phyloP scores from a whole-genome alignment of 176 grass and related monocot species.

The Areca catechu region DNA sequence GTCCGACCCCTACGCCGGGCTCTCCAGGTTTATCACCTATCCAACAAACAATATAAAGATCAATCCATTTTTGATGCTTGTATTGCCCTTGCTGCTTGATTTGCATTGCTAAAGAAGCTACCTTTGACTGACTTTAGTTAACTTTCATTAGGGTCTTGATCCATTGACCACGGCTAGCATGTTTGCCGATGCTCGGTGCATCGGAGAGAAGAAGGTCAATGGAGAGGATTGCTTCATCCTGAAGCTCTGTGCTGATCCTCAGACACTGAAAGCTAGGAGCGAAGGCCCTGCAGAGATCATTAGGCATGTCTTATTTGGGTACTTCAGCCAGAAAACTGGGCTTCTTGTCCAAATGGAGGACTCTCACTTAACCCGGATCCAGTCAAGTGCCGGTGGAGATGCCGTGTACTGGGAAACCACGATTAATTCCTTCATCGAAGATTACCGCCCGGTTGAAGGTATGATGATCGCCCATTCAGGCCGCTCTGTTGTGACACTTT shows the following conservation, averaged over 20 bases:
- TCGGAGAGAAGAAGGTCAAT: slow-evolving; percentile 9
- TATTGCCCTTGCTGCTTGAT: neutral
- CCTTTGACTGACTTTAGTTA: neutral
- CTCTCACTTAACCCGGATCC: slow-evolving; percentile 14
- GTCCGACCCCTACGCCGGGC: slow-evolving; percentile 14
- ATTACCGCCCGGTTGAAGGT: slow-evolving; percentile 10
- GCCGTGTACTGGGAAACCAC: slow-evolving; percentile 18
- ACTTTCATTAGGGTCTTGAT: slow-evolving; percentile 5
- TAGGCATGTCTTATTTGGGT: slow-evolving; percentile 19
- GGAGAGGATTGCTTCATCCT: slow-evolving; percentile 23
- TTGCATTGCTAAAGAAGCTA: neutral
- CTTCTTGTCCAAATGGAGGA: slow-evolving; percentile 20
- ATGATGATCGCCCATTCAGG: slow-evolving; percentile 23
- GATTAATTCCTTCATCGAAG: slow-evolving; percentile 15
- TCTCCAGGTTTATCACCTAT: slow-evolving; percentile 12
- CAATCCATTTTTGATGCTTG: neutral
- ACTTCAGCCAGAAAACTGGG: slow-evolving; percentile 18
- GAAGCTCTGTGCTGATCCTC: slow-evolving; percentile 12
- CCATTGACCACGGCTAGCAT: slow-evolving; percentile 19
- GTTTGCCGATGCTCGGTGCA: slow-evolving; percentile 14
- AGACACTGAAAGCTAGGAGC: slow-evolving; percentile 12
- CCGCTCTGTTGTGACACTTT: slow-evolving; percentile 14
- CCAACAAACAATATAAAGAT: neutral
- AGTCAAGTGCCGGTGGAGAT: slow-evolving; percentile 6
- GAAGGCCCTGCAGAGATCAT: slow-evolving; percentile 18